Evolutionary conservation across 371 early-diverging fungal genomes (phyloP), one percentile per base, ranked within the genome.

Genomic region (Basidiobolus meristosporus): DNA sequence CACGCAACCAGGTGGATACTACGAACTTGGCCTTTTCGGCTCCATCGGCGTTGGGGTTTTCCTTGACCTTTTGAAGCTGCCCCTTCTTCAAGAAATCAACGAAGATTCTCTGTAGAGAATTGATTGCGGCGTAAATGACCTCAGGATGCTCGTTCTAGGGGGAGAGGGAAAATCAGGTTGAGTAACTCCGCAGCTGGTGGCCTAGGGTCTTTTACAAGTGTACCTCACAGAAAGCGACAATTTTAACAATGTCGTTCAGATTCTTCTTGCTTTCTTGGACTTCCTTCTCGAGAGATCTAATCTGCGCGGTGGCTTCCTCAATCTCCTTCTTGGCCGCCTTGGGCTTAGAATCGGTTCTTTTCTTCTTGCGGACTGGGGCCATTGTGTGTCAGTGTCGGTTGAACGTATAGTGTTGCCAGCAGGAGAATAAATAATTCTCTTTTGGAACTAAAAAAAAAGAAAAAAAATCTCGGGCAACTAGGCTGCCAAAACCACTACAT

Each of bases 1-100:
- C 71, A 7, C 75, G 62, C 19, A 86, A 57, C 89, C 88, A 87
- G 3, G 56, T 44, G 5, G 65, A 60, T 7, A 87, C 77, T n/a
- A n/a, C n/a, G n/a, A n/a, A n/a, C n/a, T n/a, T n/a, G 35, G 76
- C 68, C 10, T 47, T 59, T 48, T 68, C 60, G 15, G 60, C 55
- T 9, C 60, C 61, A 28, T 47, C 53, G 5, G 52, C 41, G 7
- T 51, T 39, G 0, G 57, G 43, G 34, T 31, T 26, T 36, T 59
- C 59, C 12, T 61, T 58, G 7, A 52, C 47, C 26, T 41, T 45
- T 34, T 48, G 46, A n/a, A 87, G 43, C 21, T 82, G 75, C 4
- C 82, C 84, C 19, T 67, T 63, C 33, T 63, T 56, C 23, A 77
- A 55, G 31, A 82, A 57, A 15, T 59, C 59, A 1, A 72, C 52